These are phyloP conservation scores for Blastobotrys parvus DNA, from an alignment of 805 yeast species.

Conservation along the genomic window DNA sequence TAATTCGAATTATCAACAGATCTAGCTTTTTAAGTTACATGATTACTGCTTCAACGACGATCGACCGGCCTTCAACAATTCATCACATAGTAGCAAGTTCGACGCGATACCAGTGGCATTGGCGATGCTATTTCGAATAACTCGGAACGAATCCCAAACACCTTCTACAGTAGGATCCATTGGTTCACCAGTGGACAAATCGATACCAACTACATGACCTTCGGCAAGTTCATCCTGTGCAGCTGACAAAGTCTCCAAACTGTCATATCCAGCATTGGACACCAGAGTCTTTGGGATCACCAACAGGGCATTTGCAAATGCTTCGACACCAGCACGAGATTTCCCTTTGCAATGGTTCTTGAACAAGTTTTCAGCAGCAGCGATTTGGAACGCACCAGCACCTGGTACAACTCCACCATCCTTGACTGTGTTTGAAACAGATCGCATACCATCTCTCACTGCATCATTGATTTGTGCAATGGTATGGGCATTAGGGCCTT, in stretches of 20 bases:
- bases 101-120: conserved; percentile 93
- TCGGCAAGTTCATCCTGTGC: conserved; percentile 85
- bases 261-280: conserved; percentile 88
- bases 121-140: conserved; percentile 82
- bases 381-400: conserved; percentile 90
- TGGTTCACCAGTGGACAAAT: conserved; percentile 85
- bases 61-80: conserved; percentile 91
- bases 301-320: conserved; percentile 86
- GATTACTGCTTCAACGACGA: conserved; percentile 64
- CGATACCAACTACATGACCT: conserved; percentile 82
- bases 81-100: conserved; percentile 89
- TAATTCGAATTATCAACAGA: no score
- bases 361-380: conserved; percentile 64
- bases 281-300: conserved; percentile 90
- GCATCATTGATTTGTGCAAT: conserved; percentile 94
- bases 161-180: conserved; percentile 93
- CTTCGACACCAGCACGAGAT: conserved; percentile 81
- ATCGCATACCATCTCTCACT: conserved; percentile 91
- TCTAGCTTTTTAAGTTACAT: no score
- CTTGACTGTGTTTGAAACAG: conserved; percentile 83
- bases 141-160: conserved; percentile 94
- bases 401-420: conserved; percentile 89
- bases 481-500: conserved; percentile 86
- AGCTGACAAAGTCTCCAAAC: conserved; percentile 76
- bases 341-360: conserved; percentile 64